Conservation (phyloP, 345 rosid genomes). For the Rubroshorea leprosula region DNA sequence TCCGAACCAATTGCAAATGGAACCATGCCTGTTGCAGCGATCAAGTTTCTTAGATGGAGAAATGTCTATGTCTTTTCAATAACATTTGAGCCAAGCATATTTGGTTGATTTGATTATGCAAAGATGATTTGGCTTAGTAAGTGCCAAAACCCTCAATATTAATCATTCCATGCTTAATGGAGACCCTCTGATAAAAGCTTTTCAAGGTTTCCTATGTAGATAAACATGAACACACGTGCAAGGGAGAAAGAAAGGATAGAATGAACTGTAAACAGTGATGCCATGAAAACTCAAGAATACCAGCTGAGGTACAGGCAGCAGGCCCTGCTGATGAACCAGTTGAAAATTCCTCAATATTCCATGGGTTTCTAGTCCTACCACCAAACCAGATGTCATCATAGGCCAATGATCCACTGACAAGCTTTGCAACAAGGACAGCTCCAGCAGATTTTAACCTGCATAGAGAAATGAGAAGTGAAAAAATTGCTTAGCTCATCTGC, state of each 20-base stretch:
- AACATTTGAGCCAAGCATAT: too few species aligned
- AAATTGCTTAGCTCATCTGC: background rate
- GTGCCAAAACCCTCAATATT: too few species aligned
- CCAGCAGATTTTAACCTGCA: slow-evolving; percentile 61
- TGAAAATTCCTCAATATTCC: slow-evolving; percentile 87
- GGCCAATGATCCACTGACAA: slow-evolving; percentile 72
- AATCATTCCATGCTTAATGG: too few species aligned
- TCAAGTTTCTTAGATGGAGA: background rate
- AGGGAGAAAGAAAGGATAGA: background rate
- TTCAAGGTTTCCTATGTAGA: too few species aligned
- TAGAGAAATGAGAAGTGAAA: background rate
- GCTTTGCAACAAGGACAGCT: slow-evolving; percentile 89
- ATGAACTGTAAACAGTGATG: background rate
- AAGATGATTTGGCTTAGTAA: too few species aligned
- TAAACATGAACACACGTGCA: too few species aligned
- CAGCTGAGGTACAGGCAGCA: slow-evolving; percentile 85
- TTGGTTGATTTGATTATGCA: too few species aligned
- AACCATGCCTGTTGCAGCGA: slow-evolving; percentile 38
- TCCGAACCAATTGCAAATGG: slow-evolving; percentile 96
- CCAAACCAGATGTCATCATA: slow-evolving; percentile 92
- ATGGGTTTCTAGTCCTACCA: slow-evolving; percentile 84
- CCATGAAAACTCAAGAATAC: slow-evolving; percentile 24
- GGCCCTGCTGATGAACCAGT: slow-evolving; percentile 95
- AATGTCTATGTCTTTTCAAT: too few species aligned
- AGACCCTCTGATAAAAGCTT: too few species aligned